Evolutionary conservation across 1,284 basidiomycete genomes (phyloP).

Genomic region (Naganishia sp.): DNA sequence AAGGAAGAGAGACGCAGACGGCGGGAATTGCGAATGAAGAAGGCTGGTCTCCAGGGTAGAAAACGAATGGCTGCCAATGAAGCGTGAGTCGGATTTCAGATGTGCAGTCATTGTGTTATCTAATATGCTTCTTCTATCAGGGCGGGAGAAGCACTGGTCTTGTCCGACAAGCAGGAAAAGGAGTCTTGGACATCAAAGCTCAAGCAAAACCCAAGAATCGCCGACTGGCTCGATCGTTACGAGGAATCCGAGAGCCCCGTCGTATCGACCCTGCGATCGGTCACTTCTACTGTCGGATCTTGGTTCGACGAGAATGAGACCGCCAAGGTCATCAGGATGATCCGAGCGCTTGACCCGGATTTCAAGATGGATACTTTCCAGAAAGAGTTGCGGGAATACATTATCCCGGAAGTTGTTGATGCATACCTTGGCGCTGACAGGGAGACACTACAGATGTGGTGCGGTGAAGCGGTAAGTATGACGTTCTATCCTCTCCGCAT

Average conservation of each 20-base stretch:
- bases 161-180: conserved; percentile 60
- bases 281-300: conserved; percentile 84
- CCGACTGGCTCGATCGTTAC: conserved; percentile 64
- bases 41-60: conserved; percentile 67
- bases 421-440: conserved; percentile 88
- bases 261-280: conserved; percentile 73
- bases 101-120: background rate
- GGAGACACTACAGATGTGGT: conserved; percentile 85
- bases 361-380: conserved; percentile 87
- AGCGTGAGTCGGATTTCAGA: conserved; percentile 62
- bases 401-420: conserved; percentile 96
- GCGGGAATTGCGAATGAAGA: conserved; percentile 72
- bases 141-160: conserved; percentile 77
- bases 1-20: conserved; percentile 78
- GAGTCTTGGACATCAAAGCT: conserved; percentile 60
- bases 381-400: conserved; percentile 91
- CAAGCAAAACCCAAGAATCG: conserved; percentile 62
- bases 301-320: conserved; percentile 96
- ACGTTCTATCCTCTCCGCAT: background rate
- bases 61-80: conserved; percentile 67
- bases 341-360: conserved; percentile 81
- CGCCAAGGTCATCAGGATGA: conserved; percentile 83
- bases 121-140: conserved; percentile 53
- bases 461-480: conserved; percentile 84
- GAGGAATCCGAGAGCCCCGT: conserved; percentile 94